Evolutionary conservation across 2,329 filamentous ascomycete genomes (phyloP).

Genomic region (Arthrobotrys pseudoclavata): DNA sequence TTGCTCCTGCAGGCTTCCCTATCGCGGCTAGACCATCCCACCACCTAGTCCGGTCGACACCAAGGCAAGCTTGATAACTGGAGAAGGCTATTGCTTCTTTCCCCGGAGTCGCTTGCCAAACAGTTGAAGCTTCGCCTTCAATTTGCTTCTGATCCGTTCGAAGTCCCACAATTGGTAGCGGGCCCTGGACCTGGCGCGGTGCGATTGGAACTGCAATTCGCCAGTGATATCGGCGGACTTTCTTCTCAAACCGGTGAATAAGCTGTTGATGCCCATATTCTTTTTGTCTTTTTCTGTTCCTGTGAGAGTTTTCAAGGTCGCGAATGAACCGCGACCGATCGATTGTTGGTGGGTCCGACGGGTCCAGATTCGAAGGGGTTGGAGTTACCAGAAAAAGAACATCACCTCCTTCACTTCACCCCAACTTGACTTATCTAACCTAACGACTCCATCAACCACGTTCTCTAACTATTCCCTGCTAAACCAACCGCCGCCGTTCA

Average conservation of each 20-base stretch:
- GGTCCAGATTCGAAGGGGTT: slow-evolving; percentile 12
- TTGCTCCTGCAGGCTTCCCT: slow-evolving; percentile 23
- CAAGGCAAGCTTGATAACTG: not conserved
- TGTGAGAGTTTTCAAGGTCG: not conserved
- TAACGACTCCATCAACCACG: slow-evolving; percentile 15
- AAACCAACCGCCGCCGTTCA: not conserved
- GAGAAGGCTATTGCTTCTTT: slow-evolving; percentile 13
- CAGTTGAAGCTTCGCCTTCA: slow-evolving; percentile 17
- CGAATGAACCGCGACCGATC: slow-evolving; percentile 10
- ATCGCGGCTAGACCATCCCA: slow-evolving; percentile 16
- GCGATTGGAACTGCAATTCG: slow-evolving; percentile 32
- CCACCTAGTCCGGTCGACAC: not conserved
- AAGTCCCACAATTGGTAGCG: slow-evolving; percentile 46
- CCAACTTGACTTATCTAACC: not conserved
- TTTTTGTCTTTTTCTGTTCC: not conserved
- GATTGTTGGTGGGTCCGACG: not conserved
- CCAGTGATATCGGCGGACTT: slow-evolving; percentile 21
- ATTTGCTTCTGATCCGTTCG: slow-evolving; percentile 19
- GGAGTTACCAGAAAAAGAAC: slow-evolving; percentile 10
- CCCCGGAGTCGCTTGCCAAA: slow-evolving; percentile 14
- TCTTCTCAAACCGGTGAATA: slow-evolving; percentile 3
- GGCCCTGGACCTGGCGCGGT: slow-evolving; percentile 33
- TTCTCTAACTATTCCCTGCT: not conserved
- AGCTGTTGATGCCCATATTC: not conserved
- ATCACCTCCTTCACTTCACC: not conserved